Evolutionary conservation across 1,284 basidiomycete species (phyloP), one percentile per base, ranked within the genome.

Genomic region (Apiotrichum mycotoxinovorans): DNA sequence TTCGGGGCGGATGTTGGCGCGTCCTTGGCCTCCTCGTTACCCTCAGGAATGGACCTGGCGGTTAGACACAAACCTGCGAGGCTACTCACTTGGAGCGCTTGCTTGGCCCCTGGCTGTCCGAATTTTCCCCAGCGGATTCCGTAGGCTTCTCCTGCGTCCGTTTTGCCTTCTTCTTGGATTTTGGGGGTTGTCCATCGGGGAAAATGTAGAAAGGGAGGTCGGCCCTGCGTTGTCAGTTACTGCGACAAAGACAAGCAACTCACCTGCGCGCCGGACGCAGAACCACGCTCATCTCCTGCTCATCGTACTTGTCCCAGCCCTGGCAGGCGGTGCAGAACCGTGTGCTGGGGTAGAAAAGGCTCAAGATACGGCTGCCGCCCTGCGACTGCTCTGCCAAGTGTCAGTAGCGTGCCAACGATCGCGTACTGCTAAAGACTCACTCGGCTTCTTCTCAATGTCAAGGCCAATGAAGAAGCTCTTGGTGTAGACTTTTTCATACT

Each of bases 391-490:
- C 75, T 75, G 52, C 58, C 58, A 57, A 5, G 22, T 2, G 56
- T 71, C 57, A 67, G 62, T 56, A 35, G 4, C 11, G 7, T 17
- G 18, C 14, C 18, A 4, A 22, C 8, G 33, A 2, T n/a, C 20
- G 11, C 2, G 20, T 12, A 11, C 5, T 11, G 66, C 84, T 80
- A 4, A n/a, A n/a, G 14, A 71, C 84, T 80, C 78, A 94, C 92
- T 83, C 78, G 86, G 87, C 80, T 89, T 94, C 58, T 91, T 89
- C 76, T 94, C 90, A 62, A 98, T 89, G 52, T 87, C 85, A 51
- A 99, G 83, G 8, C 96, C 96, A 65, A 99, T 94, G 75, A 95
- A 98, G 78, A 98, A 98, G 4, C 89, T 93, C 41, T 94, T 94
- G 3, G 93, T 91, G 75, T 90, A 86, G 17, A 98, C 90, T 35